Conservation (phyloP, 1,284 basidiomycete genomes). For the Malassezia slooffiae region DNA sequence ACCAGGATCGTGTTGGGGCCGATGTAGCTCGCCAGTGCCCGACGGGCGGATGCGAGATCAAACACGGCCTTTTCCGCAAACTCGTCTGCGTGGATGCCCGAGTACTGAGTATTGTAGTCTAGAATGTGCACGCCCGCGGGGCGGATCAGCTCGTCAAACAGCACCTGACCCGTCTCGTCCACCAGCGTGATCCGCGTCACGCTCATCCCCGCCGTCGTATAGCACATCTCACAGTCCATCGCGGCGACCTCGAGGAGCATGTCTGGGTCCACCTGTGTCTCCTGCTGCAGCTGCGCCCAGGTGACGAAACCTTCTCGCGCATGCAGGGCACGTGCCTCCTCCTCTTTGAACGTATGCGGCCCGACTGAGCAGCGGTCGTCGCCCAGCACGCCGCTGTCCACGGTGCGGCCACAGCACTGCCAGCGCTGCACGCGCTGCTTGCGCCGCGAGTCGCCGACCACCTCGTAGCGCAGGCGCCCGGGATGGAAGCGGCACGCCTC, state of each 20-base stretch:
- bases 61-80: slow-evolving; percentile 24
- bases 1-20: slow-evolving; percentile 30
- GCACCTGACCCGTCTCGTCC: slow-evolving; percentile 29
- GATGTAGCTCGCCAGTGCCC: slow-evolving; percentile 26
- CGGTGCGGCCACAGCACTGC: slow-evolving; percentile 33
- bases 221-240: slow-evolving; percentile 40
- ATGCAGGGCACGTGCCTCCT: slow-evolving; percentile 24
- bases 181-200: slow-evolving; percentile 38
- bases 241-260: slow-evolving; percentile 29
- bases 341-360: slow-evolving; percentile 43
- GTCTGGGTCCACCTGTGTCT: background rate
- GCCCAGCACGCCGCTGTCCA: slow-evolving; percentile 22
- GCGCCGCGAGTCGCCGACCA: slow-evolving; percentile 10
- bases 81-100: slow-evolving; percentile 31
- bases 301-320: slow-evolving; percentile 30
- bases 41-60: slow-evolving; percentile 21
- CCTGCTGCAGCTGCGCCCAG: slow-evolving; percentile 14
- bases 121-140: slow-evolving; percentile 21
- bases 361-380: slow-evolving; percentile 31
- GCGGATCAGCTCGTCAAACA: slow-evolving; percentile 32
- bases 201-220: slow-evolving; percentile 37
- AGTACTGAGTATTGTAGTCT: slow-evolving; percentile 42
- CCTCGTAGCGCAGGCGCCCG: slow-evolving; percentile 19
- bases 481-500: slow-evolving; percentile 33
- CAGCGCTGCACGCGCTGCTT: slow-evolving; percentile 18